Base-by-base conservation (phyloP, 2,329 filamentous ascomycete species). In the Cercospora zeae-maydis region DNA sequence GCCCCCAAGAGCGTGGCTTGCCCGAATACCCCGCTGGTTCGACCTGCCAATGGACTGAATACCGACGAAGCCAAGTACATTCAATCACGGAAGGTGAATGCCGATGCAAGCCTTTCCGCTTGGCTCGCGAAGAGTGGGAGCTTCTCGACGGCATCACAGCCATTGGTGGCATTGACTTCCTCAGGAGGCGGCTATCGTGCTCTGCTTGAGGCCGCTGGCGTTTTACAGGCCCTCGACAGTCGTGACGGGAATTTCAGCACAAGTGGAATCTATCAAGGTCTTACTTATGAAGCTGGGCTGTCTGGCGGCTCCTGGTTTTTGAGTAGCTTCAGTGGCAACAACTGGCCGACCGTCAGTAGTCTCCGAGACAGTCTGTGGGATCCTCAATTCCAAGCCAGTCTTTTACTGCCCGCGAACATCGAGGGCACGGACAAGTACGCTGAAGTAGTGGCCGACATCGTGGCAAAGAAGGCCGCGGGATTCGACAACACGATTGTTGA, bases 221-320 rank as follows among this genome's bases (percentile, higher is more conserved):
- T 81, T 1, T 67, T 81, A 27, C 75, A 81, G 67, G 79, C 71
- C 2, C 70, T 81, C 16, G 80, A 82, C 71, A 67, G 33, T 6
- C 74, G 80, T 58, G 79, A 82, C 57, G 77, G 75, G 61, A 69
- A 75, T 47, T 66, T 73, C 5, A 73, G 71, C 47, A 76, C 76
- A 7, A 76, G 73, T 51, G 80, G 80, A 3, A 64, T 82, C 0
- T 81, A 76, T 58, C 80, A 82, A 69, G 76, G 73, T 4, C 54
- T 81, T 10, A 80, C 79, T 3, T 82, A 82, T 64, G 75, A 81
- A 45, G 70, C 76, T 51, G 80, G 77, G 8, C 72, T 82, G 2
- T 81, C 79, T n/a, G 71, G 71, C 66, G 80, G 80, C 39, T 68
- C 72, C 2, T 82, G 80, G 80, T 71, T 82, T n/a, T 66, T 81